Evolutionary conservation across 1,284 basidiomycete species (phyloP).

Genomic region (Cryptococcus depauperatus): DNA sequence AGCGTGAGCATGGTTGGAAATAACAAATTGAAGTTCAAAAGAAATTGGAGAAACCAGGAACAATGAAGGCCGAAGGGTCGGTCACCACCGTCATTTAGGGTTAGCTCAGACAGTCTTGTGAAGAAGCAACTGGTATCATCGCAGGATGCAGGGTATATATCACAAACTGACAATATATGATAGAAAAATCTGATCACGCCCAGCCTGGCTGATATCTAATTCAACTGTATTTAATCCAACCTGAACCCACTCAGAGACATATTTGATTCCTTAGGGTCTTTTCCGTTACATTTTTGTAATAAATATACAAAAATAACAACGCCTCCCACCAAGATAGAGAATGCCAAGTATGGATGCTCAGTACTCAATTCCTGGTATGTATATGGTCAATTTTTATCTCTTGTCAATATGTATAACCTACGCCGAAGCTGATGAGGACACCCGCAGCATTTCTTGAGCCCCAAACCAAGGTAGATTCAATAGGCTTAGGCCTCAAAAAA

Average conservation of each 20-base stretch:
- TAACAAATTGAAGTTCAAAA: no score
- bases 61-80: no score
- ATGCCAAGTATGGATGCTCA: slow-evolving; percentile 38
- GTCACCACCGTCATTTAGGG: no score
- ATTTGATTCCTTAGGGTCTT: slow-evolving; percentile 21
- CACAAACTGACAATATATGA: slow-evolving; percentile 9
- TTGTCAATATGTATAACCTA: slow-evolving; percentile 10
- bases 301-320: slow-evolving; percentile 32
- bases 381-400: slow-evolving; percentile 5
- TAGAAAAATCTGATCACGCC: background rate
- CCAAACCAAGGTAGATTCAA: slow-evolving; percentile 38
- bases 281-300: slow-evolving; percentile 27
- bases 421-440: slow-evolving; percentile 23
- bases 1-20: no score
- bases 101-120: background rate
- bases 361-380: slow-evolving; percentile 21
- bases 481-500: slow-evolving; percentile 50
- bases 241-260: slow-evolving; percentile 10
- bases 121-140: slow-evolving; percentile 4
- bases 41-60: no score
- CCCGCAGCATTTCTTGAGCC: slow-evolving; percentile 33
- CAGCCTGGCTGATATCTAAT: background rate
- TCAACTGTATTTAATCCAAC: slow-evolving; percentile 19
- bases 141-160: slow-evolving; percentile 6
- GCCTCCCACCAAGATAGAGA: slow-evolving; percentile 27